These are phyloP conservation scores for Podospora appendiculata DNA, from an alignment of 495 filamentous ascomycete species.

Conservation along the genomic window DNA sequence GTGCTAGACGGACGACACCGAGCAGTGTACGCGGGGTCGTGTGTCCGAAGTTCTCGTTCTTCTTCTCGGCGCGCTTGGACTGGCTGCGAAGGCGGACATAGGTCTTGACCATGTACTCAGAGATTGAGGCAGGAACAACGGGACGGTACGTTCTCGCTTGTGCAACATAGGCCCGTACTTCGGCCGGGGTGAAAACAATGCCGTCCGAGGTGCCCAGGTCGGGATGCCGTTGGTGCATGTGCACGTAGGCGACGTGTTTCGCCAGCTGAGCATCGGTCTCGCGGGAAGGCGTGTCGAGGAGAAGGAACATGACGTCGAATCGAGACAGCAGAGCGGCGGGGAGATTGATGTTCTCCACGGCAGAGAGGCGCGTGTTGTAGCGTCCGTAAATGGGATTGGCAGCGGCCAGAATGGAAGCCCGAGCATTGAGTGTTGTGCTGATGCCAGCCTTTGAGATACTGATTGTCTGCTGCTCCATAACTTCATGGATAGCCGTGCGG, in stretches of 20 bases:
- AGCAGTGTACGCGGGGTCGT: conserved; percentile 89
- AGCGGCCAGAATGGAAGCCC: conserved; percentile 94
- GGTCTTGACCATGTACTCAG: conserved; percentile 92
- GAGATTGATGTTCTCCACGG: conserved; percentile 97
- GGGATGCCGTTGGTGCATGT: conserved; percentile 94
- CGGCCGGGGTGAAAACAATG: conserved; percentile 75
- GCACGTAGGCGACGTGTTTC: conserved; percentile 89
- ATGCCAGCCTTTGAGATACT: conserved; percentile 98
- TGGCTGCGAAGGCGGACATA: conserved; percentile 88
- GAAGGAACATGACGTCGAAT: conserved; percentile 95
- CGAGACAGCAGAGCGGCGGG: conserved; percentile 91
- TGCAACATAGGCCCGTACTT: conserved; percentile 93
- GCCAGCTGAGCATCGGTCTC: conserved; percentile 92
- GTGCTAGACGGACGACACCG: conserved; percentile 84
- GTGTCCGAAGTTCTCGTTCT: conserved; percentile 78
- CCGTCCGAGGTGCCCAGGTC: conserved; percentile 50
- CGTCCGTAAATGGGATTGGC: conserved; percentile 96
- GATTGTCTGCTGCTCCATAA: conserved; percentile 99
- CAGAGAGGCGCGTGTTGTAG: conserved; percentile 93
- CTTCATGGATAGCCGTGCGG: conserved; percentile 96
- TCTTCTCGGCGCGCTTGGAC: conserved; percentile 78
- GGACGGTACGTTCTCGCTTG: conserved; percentile 85
- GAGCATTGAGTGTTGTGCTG: conserved; percentile 88
- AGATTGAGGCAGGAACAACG: conserved; percentile 70
- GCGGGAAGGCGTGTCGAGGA: conserved; percentile 83